Base-by-base conservation (phyloP, 495 filamentous ascomycete species). In the Astrothelium subdiscretum region DNA sequence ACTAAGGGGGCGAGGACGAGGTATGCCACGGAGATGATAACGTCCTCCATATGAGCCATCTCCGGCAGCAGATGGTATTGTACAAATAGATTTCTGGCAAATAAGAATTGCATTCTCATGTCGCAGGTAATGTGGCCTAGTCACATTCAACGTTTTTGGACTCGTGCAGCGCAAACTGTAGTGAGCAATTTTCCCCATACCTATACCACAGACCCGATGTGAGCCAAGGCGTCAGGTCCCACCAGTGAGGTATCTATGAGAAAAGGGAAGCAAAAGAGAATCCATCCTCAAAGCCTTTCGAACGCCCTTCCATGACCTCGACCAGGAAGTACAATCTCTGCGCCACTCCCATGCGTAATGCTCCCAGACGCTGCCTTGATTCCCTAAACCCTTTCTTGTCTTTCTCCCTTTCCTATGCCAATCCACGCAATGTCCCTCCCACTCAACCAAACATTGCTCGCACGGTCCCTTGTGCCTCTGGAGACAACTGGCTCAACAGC, bases 391-490 rank as follows among this genome's bases (percentile, higher is more conserved):
- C n/a, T n/a, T n/a, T n/a, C n/a, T n/a, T n/a, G n/a, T n/a, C n/a
- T n/a, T n/a, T n/a, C n/a, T n/a, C n/a, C n/a, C n/a, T n/a, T n/a
- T n/a, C n/a, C n/a, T n/a, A n/a, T n/a, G n/a, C n/a, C n/a, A n/a
- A n/a, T n/a, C n/a, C 43, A 6, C 8, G 20, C 20, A 8, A 61
- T 27, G 18, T 20, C 38, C n/a, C n/a, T 20, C 15, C 29, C 54
- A 18, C 54, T 59, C 62, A 74, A 20, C 69, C 66, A 61, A 78
- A 78, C 65, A 72, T 75, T 22, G 71, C 72, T 40, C 86, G 82
- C 58, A 96, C 87, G 0, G 85, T 83, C 67, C 85, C 81, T 74
- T 92, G 89, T 62, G 83, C 86, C 61, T 92, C 88, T 1, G 87
- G 85, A 22, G 82, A 80, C 65, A 96, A 82, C 20, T 83, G 81